Base-by-base conservation (phyloP, 106 monocot genomes). In the Dendrobium catenatum region DNA sequence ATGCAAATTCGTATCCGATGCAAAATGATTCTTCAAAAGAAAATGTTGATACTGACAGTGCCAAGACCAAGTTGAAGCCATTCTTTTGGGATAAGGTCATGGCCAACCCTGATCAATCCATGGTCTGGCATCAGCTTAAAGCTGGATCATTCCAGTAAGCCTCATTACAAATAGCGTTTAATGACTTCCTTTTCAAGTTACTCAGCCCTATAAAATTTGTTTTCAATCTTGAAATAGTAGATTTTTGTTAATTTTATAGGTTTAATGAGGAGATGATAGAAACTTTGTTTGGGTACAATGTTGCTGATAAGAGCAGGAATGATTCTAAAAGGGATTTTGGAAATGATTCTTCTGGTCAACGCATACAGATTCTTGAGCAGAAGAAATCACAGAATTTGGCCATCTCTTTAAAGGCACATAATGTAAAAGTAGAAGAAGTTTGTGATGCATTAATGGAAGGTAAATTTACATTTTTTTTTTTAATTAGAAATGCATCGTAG, bases 61-160 rank as follows among this genome's bases (percentile, higher is more conserved):
- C 89, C 22, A 89, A 86, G 79, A 83, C 89, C 13, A 89, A 92
- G 82, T 67, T 92, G 82, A 92, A 92, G 64, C 92, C 92, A 49
- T 88, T 92, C 26, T 89, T 89, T 77, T 92, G 92, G 92, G 92
- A 92, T 74, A 92, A 92, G 84, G 89, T 89, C 49, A 51, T 79
- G 66, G 81, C 92, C 24, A 89, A 85, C 61, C 86, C 92, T 76
- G 92, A 89, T 78, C 82, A 89, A 58, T 86, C 92, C 44, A 92
- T 92, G 92, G 89, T 92, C 70, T 92, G 92, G 92, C 77, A 92
- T 81, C 86, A 89, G 67, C 84, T 92, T 43, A 92, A 82, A 67
- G 81, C 89, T 18, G 89, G 92, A 8, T 92, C 92, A 18, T 92
- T 92, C 79, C 92, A 92, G 92, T 92, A 83, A 80, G 92, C 20